Base-by-base conservation (phyloP, 2,329 filamentous ascomycete genomes). In the Arthrinium phaeospermum region DNA sequence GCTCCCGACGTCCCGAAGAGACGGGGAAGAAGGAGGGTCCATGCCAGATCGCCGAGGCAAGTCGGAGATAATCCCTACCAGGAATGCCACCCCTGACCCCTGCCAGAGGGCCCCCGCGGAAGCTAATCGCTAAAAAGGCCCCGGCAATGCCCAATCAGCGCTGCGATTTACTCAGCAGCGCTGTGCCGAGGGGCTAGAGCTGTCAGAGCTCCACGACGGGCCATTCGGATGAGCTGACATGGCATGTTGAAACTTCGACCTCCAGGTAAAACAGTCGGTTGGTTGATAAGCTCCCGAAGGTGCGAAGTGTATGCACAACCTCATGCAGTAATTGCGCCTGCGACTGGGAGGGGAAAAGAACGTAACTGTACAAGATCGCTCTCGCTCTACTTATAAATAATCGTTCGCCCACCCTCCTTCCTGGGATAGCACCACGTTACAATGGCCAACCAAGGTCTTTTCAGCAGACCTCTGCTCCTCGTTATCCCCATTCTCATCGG, bases 401-500 rank as follows among this genome's bases (percentile, higher is more conserved):
- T 68, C 27, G 34, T 30, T 41, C 34, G 30, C 19, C 47, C 67
- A 13, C 16, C 24, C 19, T n/a, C 34, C 45, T 6, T 45, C 53
- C n/a, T 37, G 24, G 47, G 4, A 64, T 12, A 22, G 3, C 34
- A 64, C n/a, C 57, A 24, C 30, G 6, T 22, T 22, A 41, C 34
- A 64, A 68, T 70, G 57, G 53, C 67, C 64, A 68, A 68, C 34
- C 68, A 69, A 69, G 72, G 70, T 34, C 19, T 72, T 64, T 41
- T 72, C 41, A 34, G 70, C 46, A 76, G 73, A 73, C 78, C 79
- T 27, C 78, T 82, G n/a, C 75, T 80, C 12, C 73, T 82, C 47
- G 79, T 79, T 67, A 78, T 81, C 53, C 78, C 80, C 68, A 78
- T 82, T 61, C 73, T 82, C 30, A 77, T 85, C 73, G 81, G 80